Percentiles rank a stretch among this genome's conserved stretches.
phyloP scores from a whole-genome alignment of 306 rosid species.

The Gastrolobium bilobum region DNA sequence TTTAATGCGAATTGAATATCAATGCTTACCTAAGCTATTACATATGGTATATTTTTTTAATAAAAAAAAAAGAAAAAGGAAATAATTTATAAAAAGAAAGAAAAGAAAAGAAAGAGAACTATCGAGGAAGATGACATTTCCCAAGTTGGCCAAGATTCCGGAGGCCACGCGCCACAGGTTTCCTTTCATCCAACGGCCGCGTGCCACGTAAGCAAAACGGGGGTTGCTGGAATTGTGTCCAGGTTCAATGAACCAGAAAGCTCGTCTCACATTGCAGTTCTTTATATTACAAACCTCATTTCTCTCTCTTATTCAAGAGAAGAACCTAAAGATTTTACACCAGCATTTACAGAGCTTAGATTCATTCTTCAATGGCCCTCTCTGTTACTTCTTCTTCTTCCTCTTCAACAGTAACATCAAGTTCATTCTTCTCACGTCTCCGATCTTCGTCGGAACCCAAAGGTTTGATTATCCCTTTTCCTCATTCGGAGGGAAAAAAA shows the following conservation, averaged over 20 bases:
- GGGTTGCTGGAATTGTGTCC: slow-evolving; percentile 47
- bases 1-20: no score
- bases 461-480: slow-evolving; percentile 49
- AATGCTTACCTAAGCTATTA: no score
- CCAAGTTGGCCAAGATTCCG: slow-evolving; percentile 50
- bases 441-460: slow-evolving; percentile 61
- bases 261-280: slow-evolving; percentile 3
- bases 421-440: slow-evolving; percentile 54
- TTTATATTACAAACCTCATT: slow-evolving; percentile 49
- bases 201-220: slow-evolving; percentile 37
- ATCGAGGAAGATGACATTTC: neutral
- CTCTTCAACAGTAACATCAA: slow-evolving; percentile 61
- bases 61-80: no score
- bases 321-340: neutral
- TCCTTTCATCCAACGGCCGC: neutral
- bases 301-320: neutral
- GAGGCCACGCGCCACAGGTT: slow-evolving; percentile 56
- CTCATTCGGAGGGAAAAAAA: neutral
- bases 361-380: slow-evolving; percentile 66
- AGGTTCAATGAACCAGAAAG: slow-evolving; percentile 67
- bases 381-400: slow-evolving; percentile 68
- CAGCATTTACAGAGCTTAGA: neutral
- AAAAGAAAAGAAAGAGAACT: neutral
- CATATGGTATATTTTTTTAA: no score
- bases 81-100: no score